Conservation (phyloP, 108 stramenopile genomes). For the Cyclotella choctawhatcheeana region DNA sequence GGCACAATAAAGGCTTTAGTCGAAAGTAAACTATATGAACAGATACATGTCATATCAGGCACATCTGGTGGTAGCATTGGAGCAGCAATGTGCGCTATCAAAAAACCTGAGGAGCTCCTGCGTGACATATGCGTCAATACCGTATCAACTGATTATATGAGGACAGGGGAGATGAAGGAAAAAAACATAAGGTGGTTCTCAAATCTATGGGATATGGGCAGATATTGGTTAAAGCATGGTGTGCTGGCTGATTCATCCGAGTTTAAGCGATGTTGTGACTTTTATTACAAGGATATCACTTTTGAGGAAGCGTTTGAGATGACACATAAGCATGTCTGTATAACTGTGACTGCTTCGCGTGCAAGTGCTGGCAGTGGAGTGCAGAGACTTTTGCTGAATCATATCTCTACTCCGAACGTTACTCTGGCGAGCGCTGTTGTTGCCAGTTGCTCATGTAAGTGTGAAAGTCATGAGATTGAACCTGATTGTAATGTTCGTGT, state of each 20-base stretch:
- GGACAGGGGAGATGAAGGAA: slow-evolving; percentile 80
- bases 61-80: slow-evolving; percentile 90
- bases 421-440: slow-evolving; percentile 88
- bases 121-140: slow-evolving; percentile 79
- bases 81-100: slow-evolving; percentile 91
- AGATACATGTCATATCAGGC: slow-evolving; percentile 88
- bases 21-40: slow-evolving; percentile 75
- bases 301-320: slow-evolving; percentile 93
- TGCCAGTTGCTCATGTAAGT: slow-evolving; percentile 79
- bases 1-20: slow-evolving; percentile 89
- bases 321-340: slow-evolving; percentile 93
- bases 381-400: slow-evolving; percentile 91
- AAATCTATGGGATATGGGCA: slow-evolving; percentile 71
- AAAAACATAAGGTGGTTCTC: slow-evolving; percentile 92
- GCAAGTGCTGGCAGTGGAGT: slow-evolving; percentile 69
- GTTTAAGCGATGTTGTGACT: slow-evolving; percentile 82
- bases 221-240: slow-evolving; percentile 77
- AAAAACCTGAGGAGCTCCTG: slow-evolving; percentile 77
- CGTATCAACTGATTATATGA: slow-evolving; percentile 83
- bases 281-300: slow-evolving; percentile 85
- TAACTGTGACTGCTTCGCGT: slow-evolving; percentile 89
- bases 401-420: slow-evolving; percentile 93
- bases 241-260: slow-evolving; percentile 82
- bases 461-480: background rate
- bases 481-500: background rate